Evolutionary conservation across 768 basidiomycete genomes (phyloP), one percentile per base, ranked within the genome.

Genomic region (Naganishia friedmannii): DNA sequence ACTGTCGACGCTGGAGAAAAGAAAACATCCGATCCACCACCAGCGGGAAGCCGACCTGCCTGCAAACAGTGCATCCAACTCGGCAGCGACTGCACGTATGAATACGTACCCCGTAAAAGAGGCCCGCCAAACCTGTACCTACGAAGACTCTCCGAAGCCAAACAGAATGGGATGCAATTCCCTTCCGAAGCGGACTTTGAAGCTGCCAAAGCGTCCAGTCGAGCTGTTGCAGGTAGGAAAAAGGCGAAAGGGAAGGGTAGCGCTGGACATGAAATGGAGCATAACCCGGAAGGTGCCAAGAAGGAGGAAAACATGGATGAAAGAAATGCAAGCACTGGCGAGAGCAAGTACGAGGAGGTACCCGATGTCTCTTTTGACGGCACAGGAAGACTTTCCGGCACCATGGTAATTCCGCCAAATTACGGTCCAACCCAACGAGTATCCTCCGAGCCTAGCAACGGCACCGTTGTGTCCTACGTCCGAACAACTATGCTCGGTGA

Each of bases 91-190:
- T 93, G 93, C 80, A 92, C 90, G 0, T 95, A 93, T 74, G 90
- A 92, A 77, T 94, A 94, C 79, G 90, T 91, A 78, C 93, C 93
- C 23, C 93, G 93, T 84, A 94, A 94, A 81, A 84, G 93, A 68
- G 93, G 93, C 0, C 93, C 93, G 3, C 93, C 92, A 1, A 94
- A 94, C 80, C 84, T 93, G 90, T 94, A 81, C 66, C 75, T 57
- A 60, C 53, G 39, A 29, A 53, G 42, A 15, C 53, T 66, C 21
- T 65, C 46, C 10, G 60, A 68, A 46, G 67, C 67, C n/a, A 31
- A 58, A 58, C 31, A 58, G 21, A 39, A 34, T 15, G 57, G 57
- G 12, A 31, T 34, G 42, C 39, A 42, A 26, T 63, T 63, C 60
- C 60, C 60, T 26, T 42, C 37, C 17, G 39, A 63, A 45, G 60